Evolutionary conservation across 1,139 yeast species (phyloP).

Genomic region (Pichiaceae sp.): DNA sequence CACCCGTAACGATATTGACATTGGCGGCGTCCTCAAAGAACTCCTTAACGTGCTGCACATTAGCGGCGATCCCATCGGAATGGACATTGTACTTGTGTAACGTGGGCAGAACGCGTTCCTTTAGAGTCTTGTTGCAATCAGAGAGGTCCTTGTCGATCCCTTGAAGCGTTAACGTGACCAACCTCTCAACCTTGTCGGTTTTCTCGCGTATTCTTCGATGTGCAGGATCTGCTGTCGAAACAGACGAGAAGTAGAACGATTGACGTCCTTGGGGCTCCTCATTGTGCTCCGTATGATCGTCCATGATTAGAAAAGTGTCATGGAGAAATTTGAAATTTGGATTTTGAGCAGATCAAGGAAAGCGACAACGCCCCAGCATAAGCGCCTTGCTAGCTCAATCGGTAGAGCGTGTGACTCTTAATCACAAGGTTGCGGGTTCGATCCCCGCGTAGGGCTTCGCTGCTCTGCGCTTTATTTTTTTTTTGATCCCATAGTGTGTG

Average conservation of each 20-base stretch:
- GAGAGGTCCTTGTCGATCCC: slow-evolving; percentile 70
- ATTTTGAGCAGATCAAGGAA: no score
- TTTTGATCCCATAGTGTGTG: not conserved
- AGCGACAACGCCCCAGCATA: no score
- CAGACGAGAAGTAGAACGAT: slow-evolving; percentile 21
- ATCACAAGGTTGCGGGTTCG: slow-evolving; percentile 22
- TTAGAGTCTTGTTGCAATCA: slow-evolving; percentile 53
- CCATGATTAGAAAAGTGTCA: no score
- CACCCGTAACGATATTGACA: slow-evolving; percentile 28
- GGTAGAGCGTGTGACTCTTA: slow-evolving; percentile 22
- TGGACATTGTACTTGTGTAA: slow-evolving; percentile 49
- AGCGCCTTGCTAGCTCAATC: slow-evolving; percentile 20
- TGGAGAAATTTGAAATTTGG: no score
- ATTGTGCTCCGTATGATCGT: no score
- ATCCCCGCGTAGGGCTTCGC: slow-evolving; percentile 20
- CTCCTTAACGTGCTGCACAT: slow-evolving; percentile 64
- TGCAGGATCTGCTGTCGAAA: slow-evolving; percentile 13
- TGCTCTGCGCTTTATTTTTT: slow-evolving; percentile 1
- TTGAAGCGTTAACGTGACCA: slow-evolving; percentile 69
- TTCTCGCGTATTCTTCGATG: slow-evolving; percentile 24
- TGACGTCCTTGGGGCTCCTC: no score
- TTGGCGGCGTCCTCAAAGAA: slow-evolving; percentile 72
- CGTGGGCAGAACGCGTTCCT: slow-evolving; percentile 54
- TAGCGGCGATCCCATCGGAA: slow-evolving; percentile 49
- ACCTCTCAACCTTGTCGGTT: slow-evolving; percentile 71